phyloP scores from a whole-genome alignment of 768 basidiomycete genomes.

The Tephrocybe sp. region DNA sequence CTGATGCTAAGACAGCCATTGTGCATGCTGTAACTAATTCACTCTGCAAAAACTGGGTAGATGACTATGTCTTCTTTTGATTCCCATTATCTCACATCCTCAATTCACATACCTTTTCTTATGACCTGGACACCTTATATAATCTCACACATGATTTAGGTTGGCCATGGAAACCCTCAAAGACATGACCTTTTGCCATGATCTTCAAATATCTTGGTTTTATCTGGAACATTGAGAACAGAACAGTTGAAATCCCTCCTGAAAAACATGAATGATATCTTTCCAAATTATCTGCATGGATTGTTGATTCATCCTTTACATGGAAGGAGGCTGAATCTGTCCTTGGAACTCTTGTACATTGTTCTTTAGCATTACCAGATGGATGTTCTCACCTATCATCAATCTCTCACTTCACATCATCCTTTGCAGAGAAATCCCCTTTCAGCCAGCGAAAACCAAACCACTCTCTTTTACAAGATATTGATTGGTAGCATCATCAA shows the following conservation, averaged over 20 bases:
- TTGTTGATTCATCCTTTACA: slow-evolving; percentile 2
- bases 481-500: slow-evolving; percentile 27
- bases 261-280: slow-evolving; percentile 31
- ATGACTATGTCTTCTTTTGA: background rate
- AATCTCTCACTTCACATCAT: slow-evolving; percentile 21
- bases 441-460: slow-evolving; percentile 19
- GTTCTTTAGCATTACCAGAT: background rate
- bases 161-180: slow-evolving; percentile 34
- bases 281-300: slow-evolving; percentile 20
- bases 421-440: slow-evolving; percentile 1
- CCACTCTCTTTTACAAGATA: slow-evolving; percentile 13
- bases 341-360: slow-evolving; percentile 1
- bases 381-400: background rate
- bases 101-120: background rate
- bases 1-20: too few species aligned
- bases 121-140: too few species aligned
- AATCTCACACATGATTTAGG: slow-evolving; percentile 23
- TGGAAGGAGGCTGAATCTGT: slow-evolving; percentile 23
- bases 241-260: slow-evolving; percentile 29
- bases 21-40: too few species aligned
- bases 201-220: slow-evolving; percentile 38
- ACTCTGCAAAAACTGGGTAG: too few species aligned
- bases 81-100: background rate
- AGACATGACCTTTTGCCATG: slow-evolving; percentile 24
- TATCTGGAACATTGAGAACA: slow-evolving; percentile 28